Evolutionary conservation across 2,329 filamentous ascomycete species (phyloP), one percentile per base, ranked within the genome.

Genomic region (Zasmidium citrigriseum): DNA sequence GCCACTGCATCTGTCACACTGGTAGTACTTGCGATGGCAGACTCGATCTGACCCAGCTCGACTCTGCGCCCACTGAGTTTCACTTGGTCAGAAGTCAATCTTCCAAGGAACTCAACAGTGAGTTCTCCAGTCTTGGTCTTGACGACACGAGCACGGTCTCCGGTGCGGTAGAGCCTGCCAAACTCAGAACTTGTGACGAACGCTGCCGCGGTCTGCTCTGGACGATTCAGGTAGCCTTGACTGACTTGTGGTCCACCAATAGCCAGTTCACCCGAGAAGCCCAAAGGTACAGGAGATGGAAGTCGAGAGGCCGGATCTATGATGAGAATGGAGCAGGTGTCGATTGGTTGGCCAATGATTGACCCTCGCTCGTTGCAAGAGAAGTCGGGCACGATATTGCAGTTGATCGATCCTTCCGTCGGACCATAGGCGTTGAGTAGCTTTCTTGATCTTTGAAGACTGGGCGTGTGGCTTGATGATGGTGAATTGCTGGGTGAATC

Each of bases 401-500:
- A 61, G 34, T 61, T 61, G 16, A 65, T 61, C 12, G 58, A 54
- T 22, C 49, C 56, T 27, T 65, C 63, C 1, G 60, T 63, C 21
- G 63, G 63, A 24, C 63, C 63, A 34, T 65, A 65, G 9, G 46
- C 58, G 41, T 65, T 65, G 25, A 59, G 51, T 4, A 65, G 54
- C 18, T 38, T 51, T 10, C 54, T 41, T 3, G 54, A 48, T 12
- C 52, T 25, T 22, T 61, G 58, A 21, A 61, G 51, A n/a, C 52
- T 29, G 9, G 56, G 56, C 9, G 46, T 45, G 38, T 59, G 59
- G 12, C 52, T 59, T 22, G 34, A 46, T 4, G 34, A 24, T 21
- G 49, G 52, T 16, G 47, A 34, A 18, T 57, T 51, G 21, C 25
- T 24, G 1, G 57, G 50, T 22, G 54, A 57, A 25, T 60, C 51